Percentiles rank a stretch among this genome's conserved stretches.
Conservation (phyloP, 1,139 yeast genomes). For the Hemisphaericaspora xylanilytica region DNA sequence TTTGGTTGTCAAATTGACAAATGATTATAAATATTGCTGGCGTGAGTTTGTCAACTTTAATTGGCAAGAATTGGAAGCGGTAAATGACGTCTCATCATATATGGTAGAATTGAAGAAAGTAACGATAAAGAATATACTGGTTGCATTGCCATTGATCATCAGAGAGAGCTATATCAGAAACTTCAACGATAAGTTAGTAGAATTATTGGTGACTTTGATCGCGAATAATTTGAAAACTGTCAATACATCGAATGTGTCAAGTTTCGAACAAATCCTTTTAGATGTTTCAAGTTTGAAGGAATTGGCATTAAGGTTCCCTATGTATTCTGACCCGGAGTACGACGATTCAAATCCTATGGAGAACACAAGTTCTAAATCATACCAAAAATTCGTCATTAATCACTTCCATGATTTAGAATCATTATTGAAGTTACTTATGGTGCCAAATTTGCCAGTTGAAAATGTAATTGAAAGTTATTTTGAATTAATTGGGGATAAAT, state of each 20-base stretch:
- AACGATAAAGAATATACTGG: slow-evolving; percentile 42
- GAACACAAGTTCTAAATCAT: slow-evolving; percentile 31
- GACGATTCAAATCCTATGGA: slow-evolving; percentile 17
- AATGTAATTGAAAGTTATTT: slow-evolving; percentile 67
- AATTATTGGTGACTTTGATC: slow-evolving; percentile 57
- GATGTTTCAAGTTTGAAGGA: slow-evolving; percentile 68
- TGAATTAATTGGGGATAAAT: slow-evolving; percentile 63
- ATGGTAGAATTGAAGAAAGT: slow-evolving; percentile 55
- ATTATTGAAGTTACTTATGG: slow-evolving; percentile 62
- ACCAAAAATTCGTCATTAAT: slow-evolving; percentile 47
- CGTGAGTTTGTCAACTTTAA: slow-evolving; percentile 79
- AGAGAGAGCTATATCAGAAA: slow-evolving; percentile 72
- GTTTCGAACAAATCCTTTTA: slow-evolving; percentile 77
- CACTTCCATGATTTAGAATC: slow-evolving; percentile 57
- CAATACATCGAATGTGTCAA: slow-evolving; percentile 64
- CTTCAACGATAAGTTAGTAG: slow-evolving; percentile 75
- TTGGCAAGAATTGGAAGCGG: slow-evolving; percentile 65
- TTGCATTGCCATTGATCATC: slow-evolving; percentile 59
- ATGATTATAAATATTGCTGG: slow-evolving; percentile 72
- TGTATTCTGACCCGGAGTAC: slow-evolving; percentile 34
- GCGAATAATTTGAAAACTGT: slow-evolving; percentile 54
- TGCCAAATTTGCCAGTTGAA: slow-evolving; percentile 60
- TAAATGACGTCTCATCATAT: slow-evolving; percentile 71
- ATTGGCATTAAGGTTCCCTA: slow-evolving; percentile 53
- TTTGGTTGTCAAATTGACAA: slow-evolving; percentile 57